Base-by-base conservation (phyloP, 495 filamentous ascomycete species). In the Hypoxylon subgilvum region DNA sequence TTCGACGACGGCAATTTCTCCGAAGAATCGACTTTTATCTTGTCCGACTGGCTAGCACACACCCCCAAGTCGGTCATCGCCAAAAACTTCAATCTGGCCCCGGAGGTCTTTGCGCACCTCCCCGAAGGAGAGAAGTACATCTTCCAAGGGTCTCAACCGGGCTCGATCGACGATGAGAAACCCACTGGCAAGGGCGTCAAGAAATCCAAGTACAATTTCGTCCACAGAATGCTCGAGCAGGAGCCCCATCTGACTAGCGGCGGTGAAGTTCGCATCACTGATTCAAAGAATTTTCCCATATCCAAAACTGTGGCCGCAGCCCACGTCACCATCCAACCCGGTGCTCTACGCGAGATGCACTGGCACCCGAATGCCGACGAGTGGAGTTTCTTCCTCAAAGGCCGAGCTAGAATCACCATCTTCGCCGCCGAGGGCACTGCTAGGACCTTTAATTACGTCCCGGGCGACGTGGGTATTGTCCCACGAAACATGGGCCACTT, bases 1-100 rank as follows among this genome's bases (percentile, higher is more conserved):
- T 88, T 90, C 57, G 87, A 90, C 53, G 78, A 86, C 63, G 86
- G 86, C 14, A 62, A 72, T 52, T 90, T 89, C 70, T 86, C 83
- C 5, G 86, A 89, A 65, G 86, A 89, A 52, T 86, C 82, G 14
- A 88, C 86, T 1, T 88, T 88, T 57, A 48, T 88, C 7, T 66
- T 89, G 23, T 84, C 83, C 0, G 86, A 89, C 66, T 87, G 84
- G 85, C 69, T 88, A 79, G 81, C 81, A 3, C 86, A 85, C 62
- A 87, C 83, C 0, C 84, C 86, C 3, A 83, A 82, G 40, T 75
- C 81, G 1, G 84, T 88, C 4, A 72, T 89, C 4, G 70, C 81
- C 34, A 79, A 89, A 69, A 88, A 88, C 73, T 88, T 88, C 76
- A 74, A 82, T 56, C 56, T 87, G 3, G 71, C 77, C 0, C 81